Evolutionary conservation across 345 rosid genomes (phyloP).

Genomic region (Heritiera fomes): DNA sequence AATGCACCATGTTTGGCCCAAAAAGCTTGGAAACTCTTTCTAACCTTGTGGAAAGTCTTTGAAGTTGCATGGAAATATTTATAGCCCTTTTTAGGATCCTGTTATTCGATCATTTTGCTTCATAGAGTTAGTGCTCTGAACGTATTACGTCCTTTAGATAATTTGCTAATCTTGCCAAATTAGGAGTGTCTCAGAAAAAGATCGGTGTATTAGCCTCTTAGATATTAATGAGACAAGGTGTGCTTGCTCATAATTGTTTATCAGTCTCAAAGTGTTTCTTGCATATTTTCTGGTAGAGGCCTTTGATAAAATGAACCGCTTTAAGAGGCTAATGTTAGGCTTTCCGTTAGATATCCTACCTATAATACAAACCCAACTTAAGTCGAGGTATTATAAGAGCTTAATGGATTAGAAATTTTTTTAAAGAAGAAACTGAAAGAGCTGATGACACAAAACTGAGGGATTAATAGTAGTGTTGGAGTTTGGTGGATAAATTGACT

Average conservation of each 20-base stretch:
- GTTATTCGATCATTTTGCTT: neutral
- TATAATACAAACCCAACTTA: neutral
- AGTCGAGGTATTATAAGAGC: neutral
- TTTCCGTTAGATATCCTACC: constrained; percentile 8
- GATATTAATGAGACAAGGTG: neutral
- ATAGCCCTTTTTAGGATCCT: neutral
- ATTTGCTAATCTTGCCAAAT: neutral
- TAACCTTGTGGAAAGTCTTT: neutral
- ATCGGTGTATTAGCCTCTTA: neutral
- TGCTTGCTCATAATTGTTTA: neutral
- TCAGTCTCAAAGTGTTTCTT: neutral
- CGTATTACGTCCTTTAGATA: neutral
- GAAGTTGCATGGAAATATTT: neutral
- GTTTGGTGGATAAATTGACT: constrained; percentile 11
- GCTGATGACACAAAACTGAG: neutral
- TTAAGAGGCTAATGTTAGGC: neutral
- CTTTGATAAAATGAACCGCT: neutral
- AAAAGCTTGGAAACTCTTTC: neutral
- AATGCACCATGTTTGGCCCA: constrained; percentile 1
- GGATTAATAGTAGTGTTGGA: neutral
- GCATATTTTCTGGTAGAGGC: neutral
- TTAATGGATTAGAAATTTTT: neutral
- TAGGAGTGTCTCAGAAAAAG: neutral
- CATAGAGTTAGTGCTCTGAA: neutral
- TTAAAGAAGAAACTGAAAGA: constrained; percentile 1